phyloP scores from a whole-genome alignment of 129 eudicot species.

The Artemisia annua region DNA sequence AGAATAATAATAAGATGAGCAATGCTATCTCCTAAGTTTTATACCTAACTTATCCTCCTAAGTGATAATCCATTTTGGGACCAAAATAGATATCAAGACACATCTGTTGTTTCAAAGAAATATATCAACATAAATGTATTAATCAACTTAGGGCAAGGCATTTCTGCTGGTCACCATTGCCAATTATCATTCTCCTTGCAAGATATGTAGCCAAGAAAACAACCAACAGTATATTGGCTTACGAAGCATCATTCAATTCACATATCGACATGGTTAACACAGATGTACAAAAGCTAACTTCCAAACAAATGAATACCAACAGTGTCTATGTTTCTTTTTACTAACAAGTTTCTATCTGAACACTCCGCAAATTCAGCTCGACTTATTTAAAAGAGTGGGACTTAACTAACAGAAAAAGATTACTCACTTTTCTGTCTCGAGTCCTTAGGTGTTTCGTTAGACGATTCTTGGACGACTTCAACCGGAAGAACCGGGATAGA shows the following conservation, averaged over 20 bases:
- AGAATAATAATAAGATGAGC: no score
- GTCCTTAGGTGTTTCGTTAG: constrained; percentile 23
- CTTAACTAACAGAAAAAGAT: constrained; percentile 1
- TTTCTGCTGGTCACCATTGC: no score
- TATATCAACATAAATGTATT: no score
- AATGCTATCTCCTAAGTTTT: no score
- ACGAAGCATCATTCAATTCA: not conserved
- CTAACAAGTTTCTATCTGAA: not conserved
- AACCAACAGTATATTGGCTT: not conserved
- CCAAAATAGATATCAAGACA: no score
- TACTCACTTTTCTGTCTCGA: constrained; percentile 27
- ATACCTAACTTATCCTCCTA: no score
- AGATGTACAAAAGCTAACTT: not conserved
- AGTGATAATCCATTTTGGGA: no score
- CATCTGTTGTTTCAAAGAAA: no score
- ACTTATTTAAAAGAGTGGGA: constrained; percentile 16
- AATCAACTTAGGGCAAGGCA: no score
- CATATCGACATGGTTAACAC: not conserved
- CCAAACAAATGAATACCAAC: constrained; percentile 1
- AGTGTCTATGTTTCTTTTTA: not conserved
- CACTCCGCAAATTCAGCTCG: not conserved
- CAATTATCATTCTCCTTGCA: no score
- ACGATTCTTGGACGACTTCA: constrained; percentile 37
- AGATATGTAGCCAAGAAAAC: not conserved
- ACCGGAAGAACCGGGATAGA: constrained; percentile 80